Percentiles rank a stretch among this genome's conserved stretches.
Conservation (phyloP, 257 asterid species). For the Lycium barbarum region DNA sequence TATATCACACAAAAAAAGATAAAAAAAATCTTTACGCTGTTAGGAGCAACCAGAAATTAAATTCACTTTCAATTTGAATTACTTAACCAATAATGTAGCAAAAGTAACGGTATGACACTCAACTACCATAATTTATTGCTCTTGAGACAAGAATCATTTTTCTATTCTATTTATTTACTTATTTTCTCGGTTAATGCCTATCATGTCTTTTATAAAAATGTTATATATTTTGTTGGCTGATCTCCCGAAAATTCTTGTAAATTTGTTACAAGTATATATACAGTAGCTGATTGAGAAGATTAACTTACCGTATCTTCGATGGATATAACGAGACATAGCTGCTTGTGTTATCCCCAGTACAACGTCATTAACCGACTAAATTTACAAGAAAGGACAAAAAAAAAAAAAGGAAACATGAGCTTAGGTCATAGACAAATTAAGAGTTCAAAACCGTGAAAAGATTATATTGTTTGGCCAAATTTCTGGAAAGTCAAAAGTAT, state of each 20-base stretch:
- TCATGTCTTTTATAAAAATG: background rate
- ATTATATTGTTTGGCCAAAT: too few relatives aligned
- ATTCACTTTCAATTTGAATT: background rate
- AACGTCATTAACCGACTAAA: background rate
- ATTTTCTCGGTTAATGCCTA: background rate
- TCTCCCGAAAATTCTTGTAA: background rate
- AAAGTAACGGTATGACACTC: background rate
- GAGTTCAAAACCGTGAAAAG: too few relatives aligned
- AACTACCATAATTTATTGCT: background rate
- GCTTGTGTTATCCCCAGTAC: constrained; percentile 20
- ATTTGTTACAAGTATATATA: background rate
- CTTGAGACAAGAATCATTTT: background rate
- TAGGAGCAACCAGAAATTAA: too few relatives aligned
- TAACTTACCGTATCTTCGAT: constrained; percentile 21
- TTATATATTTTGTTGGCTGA: background rate
- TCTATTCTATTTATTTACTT: background rate
- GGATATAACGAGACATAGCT: constrained; percentile 24
- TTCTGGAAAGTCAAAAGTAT: too few relatives aligned
- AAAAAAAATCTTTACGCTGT: background rate
- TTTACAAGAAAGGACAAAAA: background rate
- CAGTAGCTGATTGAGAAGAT: background rate
- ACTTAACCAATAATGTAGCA: background rate
- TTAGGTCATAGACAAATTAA: too few relatives aligned
- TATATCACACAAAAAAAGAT: too few relatives aligned
- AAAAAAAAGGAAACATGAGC: too few relatives aligned